Base-by-base conservation (phyloP, 192 early-diverging fungal species). In the Umbelopsis isabellina region DNA sequence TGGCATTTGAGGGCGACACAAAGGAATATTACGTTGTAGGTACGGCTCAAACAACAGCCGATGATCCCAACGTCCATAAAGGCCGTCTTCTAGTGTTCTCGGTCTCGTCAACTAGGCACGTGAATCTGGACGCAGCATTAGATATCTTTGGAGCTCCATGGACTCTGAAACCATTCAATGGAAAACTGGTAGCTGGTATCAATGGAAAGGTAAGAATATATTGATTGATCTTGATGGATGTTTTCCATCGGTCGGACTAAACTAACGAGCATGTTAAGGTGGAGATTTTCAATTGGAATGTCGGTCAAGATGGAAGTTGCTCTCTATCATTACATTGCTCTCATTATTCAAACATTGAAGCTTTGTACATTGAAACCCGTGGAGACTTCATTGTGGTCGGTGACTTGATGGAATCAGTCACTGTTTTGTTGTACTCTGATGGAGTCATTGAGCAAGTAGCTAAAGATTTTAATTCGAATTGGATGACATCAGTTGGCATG, bases 361-460 rank as follows among this genome's bases (percentile, higher is more conserved):
- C 85, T 4, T 53, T 93, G 7, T 80, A 77, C 18, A 23, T 96
- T 37, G 83, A 88, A 3, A 80, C 82, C 4, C 72, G 71, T 11
- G 93, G 90, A 22, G 89, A 95, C 65, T 84, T 84, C 27, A 73
- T 97, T 25, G 66, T 91, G 1, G 91, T 95, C 13, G 95, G 91
- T 20, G 97, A 98, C 76, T 27, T 97, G 47, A 87, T 97, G 83
- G 84, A 89, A 47, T 96, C 93, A 0, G 87, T 90, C 8, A 82
- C 88, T 7, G 49, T 95, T 7, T 81, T 92, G 49, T 51, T 46
- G 49, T 68, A 79, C 13, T 91, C 80, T 66, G 77, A 82, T 44
- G 61, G 70, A 37, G 72, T 69, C 5, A 71, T 96, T 37, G 80
- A 74, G 16, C 78, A 85, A 50, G 77, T 91, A 21, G 87, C 89